Evolutionary conservation across 805 yeast genomes (phyloP), one percentile per base, ranked within the genome.

Genomic region (Cyberlindnera americana): DNA sequence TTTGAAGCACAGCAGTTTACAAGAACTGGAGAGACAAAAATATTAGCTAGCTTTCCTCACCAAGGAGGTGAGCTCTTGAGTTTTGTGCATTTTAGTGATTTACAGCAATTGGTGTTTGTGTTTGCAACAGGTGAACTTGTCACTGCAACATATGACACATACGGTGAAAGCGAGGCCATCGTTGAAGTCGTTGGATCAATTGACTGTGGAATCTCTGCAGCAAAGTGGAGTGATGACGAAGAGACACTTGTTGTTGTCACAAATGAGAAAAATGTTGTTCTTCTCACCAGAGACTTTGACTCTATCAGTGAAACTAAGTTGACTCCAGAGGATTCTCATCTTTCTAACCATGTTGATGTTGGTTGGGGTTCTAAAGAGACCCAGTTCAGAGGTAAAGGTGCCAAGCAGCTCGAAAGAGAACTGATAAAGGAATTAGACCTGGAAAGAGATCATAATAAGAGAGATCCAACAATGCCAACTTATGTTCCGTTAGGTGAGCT

Each of bases 291-390:
- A 47, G 65, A 73, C 30, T 84, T 89, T 48, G 97, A 91, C 49
- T 86, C 90, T 2, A 70, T 91, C 18, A 65, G 77, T 10, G 97
- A 91, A 54, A 70, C 70, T 40, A 60, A 63, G 22, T 61, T 89
- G 44, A 61, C 71, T 33, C 65, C 74, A 0, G 73, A 71, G 8
- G 99, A 93, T 58, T 69, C 90, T 33, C 59, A 65, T 24, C 64
- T 77, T 35, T 81, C 89, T 2, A 81, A 80, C 49, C 96, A 93
- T 57, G 96, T 93, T 26, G 82, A 91, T 19, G 96, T 93, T 30
- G 99, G 99, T 19, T 93, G 99, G 99, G 99, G 99, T 56, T 85
- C 83, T 46, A 81, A 83, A 50, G 98, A 91, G 60, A 93, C 99
- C 0, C 99, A 93, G 64, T 93, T 93, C 62, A 80, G 83, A 62